These are phyloP conservation scores for Chalaropsis ovoidea DNA, from an alignment of 2,329 filamentous ascomycete genomes.

Conservation along the genomic window DNA sequence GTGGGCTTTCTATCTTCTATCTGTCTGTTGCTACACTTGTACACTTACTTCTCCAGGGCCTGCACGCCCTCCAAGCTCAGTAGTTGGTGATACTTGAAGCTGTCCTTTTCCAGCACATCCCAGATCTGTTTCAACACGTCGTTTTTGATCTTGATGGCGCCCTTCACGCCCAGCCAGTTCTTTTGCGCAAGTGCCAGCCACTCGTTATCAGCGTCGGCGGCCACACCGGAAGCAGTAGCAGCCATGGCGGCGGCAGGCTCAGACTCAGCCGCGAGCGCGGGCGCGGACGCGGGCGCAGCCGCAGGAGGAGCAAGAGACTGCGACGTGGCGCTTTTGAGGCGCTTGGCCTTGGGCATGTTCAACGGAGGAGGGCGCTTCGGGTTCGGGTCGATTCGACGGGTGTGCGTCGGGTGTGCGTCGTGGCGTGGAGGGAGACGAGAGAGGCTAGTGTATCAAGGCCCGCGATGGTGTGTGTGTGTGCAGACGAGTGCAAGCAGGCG, in stretches of 20 bases:
- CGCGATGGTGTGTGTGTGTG: not conserved
- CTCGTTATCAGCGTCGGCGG: constrained; percentile 59
- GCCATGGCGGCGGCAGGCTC: constrained; percentile 33
- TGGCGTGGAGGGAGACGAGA: not conserved
- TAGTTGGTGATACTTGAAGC: constrained; percentile 67
- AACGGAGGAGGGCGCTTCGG: not conserved
- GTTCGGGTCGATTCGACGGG: not conserved
- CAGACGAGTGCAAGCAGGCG: too few relatives aligned
- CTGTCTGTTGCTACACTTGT: too few relatives aligned
- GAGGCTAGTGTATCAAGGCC: not conserved
- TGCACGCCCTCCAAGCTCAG: constrained; percentile 82
- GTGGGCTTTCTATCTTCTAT: not conserved
- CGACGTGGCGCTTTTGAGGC: constrained; percentile 42
- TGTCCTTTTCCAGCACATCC: constrained; percentile 73
- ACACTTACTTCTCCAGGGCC: constrained; percentile 63
- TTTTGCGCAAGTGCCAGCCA: constrained; percentile 71
- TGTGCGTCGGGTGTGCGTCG: not conserved
- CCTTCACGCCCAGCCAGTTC: constrained; percentile 67
- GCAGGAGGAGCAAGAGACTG: constrained; percentile 17
- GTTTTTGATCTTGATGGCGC: constrained; percentile 65
- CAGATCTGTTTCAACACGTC: constrained; percentile 85
- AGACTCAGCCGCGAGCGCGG: constrained; percentile 31
- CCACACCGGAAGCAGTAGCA: constrained; percentile 47
- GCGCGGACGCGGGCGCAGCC: constrained; percentile 32
- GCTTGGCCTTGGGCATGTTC: constrained; percentile 50